Percentiles rank a stretch among this genome's conserved stretches.
phyloP scores from a whole-genome alignment of 768 basidiomycete genomes.

The Podaxis sp. region DNA sequence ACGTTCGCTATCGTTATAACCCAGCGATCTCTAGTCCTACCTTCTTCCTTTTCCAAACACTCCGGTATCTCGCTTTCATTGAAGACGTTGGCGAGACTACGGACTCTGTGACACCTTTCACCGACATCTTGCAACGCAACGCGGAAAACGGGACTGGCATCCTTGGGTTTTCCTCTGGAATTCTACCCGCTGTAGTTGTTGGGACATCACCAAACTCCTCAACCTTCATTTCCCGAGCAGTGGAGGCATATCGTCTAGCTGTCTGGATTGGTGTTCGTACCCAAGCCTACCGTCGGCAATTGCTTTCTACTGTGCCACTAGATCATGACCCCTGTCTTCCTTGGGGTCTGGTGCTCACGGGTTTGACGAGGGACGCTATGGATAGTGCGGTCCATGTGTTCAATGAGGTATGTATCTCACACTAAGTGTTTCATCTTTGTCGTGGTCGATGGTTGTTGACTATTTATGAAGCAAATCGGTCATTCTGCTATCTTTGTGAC shows the following conservation, averaged over 20 bases:
- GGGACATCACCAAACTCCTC: slow-evolving; percentile 40
- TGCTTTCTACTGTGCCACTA: slow-evolving; percentile 7
- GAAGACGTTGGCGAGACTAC: slow-evolving; percentile 20
- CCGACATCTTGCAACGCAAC: slow-evolving; percentile 34
- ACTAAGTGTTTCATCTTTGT: background rate
- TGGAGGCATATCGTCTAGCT: slow-evolving; percentile 49
- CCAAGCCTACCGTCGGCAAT: slow-evolving; percentile 29
- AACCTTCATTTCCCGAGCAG: slow-evolving; percentile 41
- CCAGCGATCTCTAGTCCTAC: slow-evolving; percentile 48
- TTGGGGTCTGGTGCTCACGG: slow-evolving; percentile 47
- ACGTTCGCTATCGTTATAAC: slow-evolving; percentile 39
- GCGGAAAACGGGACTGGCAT: slow-evolving; percentile 34
- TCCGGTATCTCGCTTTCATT: slow-evolving; percentile 51
- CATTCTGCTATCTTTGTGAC: slow-evolving; percentile 41
- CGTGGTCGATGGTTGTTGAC: background rate
- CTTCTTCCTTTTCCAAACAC: slow-evolving; percentile 50
- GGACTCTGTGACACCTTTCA: slow-evolving; percentile 23
- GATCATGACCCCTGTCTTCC: slow-evolving; percentile 27
- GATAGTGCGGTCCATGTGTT: slow-evolving; percentile 23
- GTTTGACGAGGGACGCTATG: slow-evolving; percentile 23
- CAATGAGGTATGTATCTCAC: slow-evolving; percentile 23
- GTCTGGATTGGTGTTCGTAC: slow-evolving; percentile 54
- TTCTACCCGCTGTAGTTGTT: slow-evolving; percentile 53
- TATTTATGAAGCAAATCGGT: slow-evolving; percentile 16
- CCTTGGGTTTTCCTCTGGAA: slow-evolving; percentile 58